These are phyloP conservation scores for Colletotrichum sp. DNA, from an alignment of 2,329 filamentous ascomycete species.

Conservation along the genomic window DNA sequence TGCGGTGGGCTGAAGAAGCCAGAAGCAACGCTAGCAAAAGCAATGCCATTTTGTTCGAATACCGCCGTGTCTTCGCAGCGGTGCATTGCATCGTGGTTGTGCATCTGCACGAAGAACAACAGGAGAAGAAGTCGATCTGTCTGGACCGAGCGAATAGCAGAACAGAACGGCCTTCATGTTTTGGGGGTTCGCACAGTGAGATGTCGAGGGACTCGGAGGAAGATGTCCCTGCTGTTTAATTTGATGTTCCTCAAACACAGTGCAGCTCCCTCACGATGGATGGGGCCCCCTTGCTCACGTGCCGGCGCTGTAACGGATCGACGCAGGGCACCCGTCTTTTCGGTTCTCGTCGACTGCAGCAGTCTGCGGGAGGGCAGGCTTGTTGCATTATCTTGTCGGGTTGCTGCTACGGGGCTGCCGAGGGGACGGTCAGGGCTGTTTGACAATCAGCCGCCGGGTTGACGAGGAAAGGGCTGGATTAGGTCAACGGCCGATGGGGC, in stretches of 20 bases:
- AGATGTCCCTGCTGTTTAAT: neutral
- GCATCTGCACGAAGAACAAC: neutral
- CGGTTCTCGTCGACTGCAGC: neutral
- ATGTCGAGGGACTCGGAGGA: neutral
- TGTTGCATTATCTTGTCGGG: neutral
- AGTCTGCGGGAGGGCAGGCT: neutral
- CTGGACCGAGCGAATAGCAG: neutral
- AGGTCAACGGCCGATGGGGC: neutral
- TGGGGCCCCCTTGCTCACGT: conserved; percentile 6
- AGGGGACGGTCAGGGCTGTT: neutral
- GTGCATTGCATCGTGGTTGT: neutral
- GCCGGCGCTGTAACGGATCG: conserved; percentile 16
- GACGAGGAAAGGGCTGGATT: neutral
- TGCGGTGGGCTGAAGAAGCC: neutral
- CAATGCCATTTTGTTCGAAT: neutral
- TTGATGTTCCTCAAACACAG: neutral
- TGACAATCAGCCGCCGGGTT: neutral
- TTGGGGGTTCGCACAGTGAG: neutral
- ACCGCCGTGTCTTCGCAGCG: neutral
- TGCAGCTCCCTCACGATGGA: neutral
- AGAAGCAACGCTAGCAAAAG: neutral
- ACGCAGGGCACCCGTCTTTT: conserved; percentile 12
- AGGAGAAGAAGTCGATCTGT: neutral
- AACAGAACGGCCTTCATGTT: neutral
- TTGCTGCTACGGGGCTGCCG: neutral